Conservation (phyloP, 345 rosid genomes). For the Lagerstroemia speciosa region DNA sequence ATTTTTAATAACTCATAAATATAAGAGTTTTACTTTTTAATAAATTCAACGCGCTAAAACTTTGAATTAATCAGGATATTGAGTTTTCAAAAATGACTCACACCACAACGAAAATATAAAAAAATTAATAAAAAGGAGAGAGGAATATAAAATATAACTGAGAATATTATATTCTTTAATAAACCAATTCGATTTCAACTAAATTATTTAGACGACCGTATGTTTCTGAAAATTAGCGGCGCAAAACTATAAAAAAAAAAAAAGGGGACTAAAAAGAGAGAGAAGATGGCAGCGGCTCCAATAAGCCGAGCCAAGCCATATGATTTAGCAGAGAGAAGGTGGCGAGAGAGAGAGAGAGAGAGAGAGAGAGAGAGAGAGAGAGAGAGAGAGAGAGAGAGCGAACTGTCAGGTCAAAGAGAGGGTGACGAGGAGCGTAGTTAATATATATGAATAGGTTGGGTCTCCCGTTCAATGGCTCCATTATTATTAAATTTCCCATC, state of each 20-base stretch:
- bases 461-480: not conserved
- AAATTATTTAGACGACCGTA: too few species aligned
- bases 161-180: too few species aligned
- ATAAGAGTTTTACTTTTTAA: too few species aligned
- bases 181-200: too few species aligned
- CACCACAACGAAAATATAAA: too few species aligned
- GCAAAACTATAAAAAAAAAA: not conserved
- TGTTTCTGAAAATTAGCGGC: too few species aligned
- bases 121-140: too few species aligned
- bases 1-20: too few species aligned
- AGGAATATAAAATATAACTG: too few species aligned
- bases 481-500: not conserved
- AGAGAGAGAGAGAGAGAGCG: not conserved
- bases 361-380: not conserved
- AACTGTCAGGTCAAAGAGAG: not conserved
- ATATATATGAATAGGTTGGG: not conserved
- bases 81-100: too few species aligned
- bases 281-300: not conserved
- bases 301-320: slow-evolving; percentile 5
- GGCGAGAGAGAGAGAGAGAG: not conserved
- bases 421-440: not conserved
- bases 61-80: too few species aligned
- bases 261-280: not conserved
- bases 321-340: not conserved
- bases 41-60: too few species aligned